Percentiles rank a stretch among this genome's conserved stretches.
phyloP scores from a whole-genome alignment of 768 basidiomycete genomes.

The Auriculariales sp. region DNA sequence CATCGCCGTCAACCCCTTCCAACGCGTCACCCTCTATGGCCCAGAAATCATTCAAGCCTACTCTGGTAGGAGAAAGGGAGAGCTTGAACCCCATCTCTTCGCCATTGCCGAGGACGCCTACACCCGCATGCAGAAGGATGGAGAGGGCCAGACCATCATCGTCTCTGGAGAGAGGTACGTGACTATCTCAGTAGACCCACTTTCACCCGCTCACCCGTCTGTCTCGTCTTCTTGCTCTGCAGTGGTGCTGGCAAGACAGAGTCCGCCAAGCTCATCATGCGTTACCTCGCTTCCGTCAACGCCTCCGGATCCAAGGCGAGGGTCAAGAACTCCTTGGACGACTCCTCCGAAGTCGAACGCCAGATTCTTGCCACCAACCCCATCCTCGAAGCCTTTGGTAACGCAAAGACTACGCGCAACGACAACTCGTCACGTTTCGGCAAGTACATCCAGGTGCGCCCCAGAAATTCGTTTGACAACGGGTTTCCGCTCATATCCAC shows the following conservation, averaged over 20 bases:
- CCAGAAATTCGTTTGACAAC: conserved; percentile 11
- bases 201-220: conserved; percentile 6
- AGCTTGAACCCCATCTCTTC: conserved; percentile 94
- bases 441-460: conserved; percentile 99
- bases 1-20: conserved; percentile 97
- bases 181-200: not conserved
- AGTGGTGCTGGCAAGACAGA: conserved; percentile 99
- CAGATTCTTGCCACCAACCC: conserved; percentile 99
- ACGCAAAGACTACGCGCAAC: conserved; percentile 97
- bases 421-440: conserved; percentile 99
- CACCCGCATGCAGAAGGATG: conserved; percentile 88
- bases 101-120: conserved; percentile 99
- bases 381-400: conserved; percentile 96
- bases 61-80: conserved; percentile 79
- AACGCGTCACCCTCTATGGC: conserved; percentile 91
- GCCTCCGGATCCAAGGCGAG: conserved; percentile 51
- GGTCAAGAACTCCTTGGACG: conserved; percentile 64
- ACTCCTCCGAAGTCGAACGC: conserved; percentile 86
- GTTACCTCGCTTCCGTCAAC: conserved; percentile 96
- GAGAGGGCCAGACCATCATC: conserved; percentile 95
- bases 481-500: conserved; percentile 1
- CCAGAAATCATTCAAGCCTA: conserved; percentile 97
- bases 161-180: conserved; percentile 92
- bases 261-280: conserved; percentile 98
- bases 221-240: too few relatives aligned